Conservation (phyloP, 2,329 filamentous ascomycete genomes). For the Aspergillus latus region DNA sequence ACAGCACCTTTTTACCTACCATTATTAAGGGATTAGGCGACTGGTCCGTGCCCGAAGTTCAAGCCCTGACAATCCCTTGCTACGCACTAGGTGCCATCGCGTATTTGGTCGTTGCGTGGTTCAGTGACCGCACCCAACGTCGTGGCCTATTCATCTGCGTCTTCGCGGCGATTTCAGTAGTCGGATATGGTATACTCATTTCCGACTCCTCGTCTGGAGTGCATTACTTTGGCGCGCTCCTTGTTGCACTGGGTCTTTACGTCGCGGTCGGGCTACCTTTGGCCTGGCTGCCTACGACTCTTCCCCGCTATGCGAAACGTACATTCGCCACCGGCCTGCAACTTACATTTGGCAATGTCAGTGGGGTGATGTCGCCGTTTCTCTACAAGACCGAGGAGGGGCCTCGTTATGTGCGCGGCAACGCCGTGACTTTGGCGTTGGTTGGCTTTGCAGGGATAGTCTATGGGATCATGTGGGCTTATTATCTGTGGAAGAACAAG, state of each 20-base stretch:
- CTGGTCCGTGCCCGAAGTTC: conserved; percentile 65
- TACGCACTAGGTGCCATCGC: conserved; percentile 70
- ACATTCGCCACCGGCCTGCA: conserved; percentile 71
- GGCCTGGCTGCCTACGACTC: conserved; percentile 64
- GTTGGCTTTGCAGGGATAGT: conserved; percentile 56
- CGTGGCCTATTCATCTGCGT: conserved; percentile 65
- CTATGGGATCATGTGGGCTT: conserved; percentile 57
- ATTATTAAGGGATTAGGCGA: conserved; percentile 69
- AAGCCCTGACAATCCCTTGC: conserved; percentile 75
- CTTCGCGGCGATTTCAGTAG: conserved; percentile 62
- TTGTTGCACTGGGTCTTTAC: conserved; percentile 74
- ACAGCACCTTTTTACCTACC: conserved; percentile 74
- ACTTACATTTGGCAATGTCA: conserved; percentile 67
- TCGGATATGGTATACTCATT: conserved; percentile 69
- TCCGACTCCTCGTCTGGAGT: conserved; percentile 60
- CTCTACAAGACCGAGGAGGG: conserved; percentile 47
- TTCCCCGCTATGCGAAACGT: conserved; percentile 72
- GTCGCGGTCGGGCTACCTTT: conserved; percentile 56
- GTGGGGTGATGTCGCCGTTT: conserved; percentile 71
- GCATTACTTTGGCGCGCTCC: conserved; percentile 73
- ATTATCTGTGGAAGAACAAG: conserved; percentile 52
- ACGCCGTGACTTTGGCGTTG: conserved; percentile 61
- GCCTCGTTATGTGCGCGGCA: conserved; percentile 61
- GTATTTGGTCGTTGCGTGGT: conserved; percentile 65
- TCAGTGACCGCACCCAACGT: conserved; percentile 67